These are phyloP conservation scores for Glarea lozoyensis DNA, from an alignment of 495 filamentous ascomycete species.

Conservation along the genomic window DNA sequence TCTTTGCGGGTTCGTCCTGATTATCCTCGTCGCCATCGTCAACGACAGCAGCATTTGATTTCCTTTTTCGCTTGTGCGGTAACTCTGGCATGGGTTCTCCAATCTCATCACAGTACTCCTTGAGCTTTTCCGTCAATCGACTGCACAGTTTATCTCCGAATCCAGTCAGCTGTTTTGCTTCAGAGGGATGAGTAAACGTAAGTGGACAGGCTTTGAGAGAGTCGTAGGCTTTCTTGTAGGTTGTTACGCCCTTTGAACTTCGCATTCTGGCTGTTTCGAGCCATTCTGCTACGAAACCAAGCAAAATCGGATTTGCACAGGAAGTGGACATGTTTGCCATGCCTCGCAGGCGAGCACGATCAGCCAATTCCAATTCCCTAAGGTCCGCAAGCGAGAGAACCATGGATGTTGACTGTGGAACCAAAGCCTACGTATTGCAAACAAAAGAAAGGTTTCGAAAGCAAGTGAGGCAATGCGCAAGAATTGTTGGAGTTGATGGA, in stretches of 20 bases:
- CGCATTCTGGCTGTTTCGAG: conserved; percentile 62
- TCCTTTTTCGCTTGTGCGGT: conserved; percentile 30
- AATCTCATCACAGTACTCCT: conserved; percentile 58
- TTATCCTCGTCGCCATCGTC: conserved; percentile 24
- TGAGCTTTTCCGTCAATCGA: conserved; percentile 59
- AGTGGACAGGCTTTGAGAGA: conserved; percentile 74
- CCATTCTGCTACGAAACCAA: conserved; percentile 75
- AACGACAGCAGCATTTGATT: conserved; percentile 11
- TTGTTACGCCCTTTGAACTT: conserved; percentile 59
- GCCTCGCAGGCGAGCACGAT: too few species aligned
- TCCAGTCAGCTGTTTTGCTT: conserved; percentile 63
- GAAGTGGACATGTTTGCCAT: too few species aligned
- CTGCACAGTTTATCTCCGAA: conserved; percentile 64
- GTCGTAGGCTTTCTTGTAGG: conserved; percentile 74
- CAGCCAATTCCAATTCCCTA: too few species aligned
- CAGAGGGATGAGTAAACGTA: conserved; percentile 63
- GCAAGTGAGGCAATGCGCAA: too few species aligned
- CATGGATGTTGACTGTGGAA: too few species aligned
- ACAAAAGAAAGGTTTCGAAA: too few species aligned
- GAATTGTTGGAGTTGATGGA: too few species aligned
- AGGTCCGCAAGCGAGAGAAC: too few species aligned
- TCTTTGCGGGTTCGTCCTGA: conserved; percentile 35
- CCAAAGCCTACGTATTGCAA: too few species aligned
- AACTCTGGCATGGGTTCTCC: conserved; percentile 60
- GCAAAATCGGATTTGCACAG: conserved; percentile 66